These are phyloP conservation scores for Hypoxylon trugodes DNA, from an alignment of 495 filamentous ascomycete species.

Conservation along the genomic window DNA sequence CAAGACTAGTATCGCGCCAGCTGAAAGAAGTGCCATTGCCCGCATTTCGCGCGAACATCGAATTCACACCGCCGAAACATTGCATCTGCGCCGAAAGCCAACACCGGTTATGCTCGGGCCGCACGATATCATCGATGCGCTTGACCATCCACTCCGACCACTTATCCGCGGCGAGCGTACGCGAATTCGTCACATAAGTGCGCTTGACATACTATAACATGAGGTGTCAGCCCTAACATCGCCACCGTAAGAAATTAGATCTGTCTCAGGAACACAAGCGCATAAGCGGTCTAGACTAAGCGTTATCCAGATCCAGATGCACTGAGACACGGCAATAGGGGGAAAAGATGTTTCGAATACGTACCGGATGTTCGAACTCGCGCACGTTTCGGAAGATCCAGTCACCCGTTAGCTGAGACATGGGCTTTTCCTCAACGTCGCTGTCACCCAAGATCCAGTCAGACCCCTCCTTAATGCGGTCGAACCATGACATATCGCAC, in stretches of 20 bases:
- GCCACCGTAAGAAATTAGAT: too few relatives aligned
- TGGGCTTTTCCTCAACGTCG: conserved; percentile 43
- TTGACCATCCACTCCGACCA: conserved; percentile 48
- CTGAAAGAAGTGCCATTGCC: conserved; percentile 51
- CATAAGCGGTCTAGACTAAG: too few relatives aligned
- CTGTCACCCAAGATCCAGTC: conserved; percentile 34
- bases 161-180: conserved; percentile 42
- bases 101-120: conserved; percentile 44
- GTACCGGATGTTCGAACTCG: conserved; percentile 53
- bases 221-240: too few relatives aligned
- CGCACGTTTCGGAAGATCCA: conserved; percentile 51
- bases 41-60: conserved; percentile 47
- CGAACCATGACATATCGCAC: conserved; percentile 49
- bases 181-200: conserved; percentile 48
- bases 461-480: conserved; percentile 44
- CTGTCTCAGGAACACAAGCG: too few relatives aligned
- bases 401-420: conserved; percentile 49
- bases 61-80: conserved; percentile 50
- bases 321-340: too few relatives aligned
- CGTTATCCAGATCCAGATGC: too few relatives aligned
- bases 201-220: conserved; percentile 53
- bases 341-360: too few relatives aligned
- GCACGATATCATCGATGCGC: conserved; percentile 46
- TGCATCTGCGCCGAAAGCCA: conserved; percentile 51
- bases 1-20: conserved; percentile 51